Base-by-base conservation (phyloP, 2,329 filamentous ascomycete species). In the Coniochaeta hoffmannii region DNA sequence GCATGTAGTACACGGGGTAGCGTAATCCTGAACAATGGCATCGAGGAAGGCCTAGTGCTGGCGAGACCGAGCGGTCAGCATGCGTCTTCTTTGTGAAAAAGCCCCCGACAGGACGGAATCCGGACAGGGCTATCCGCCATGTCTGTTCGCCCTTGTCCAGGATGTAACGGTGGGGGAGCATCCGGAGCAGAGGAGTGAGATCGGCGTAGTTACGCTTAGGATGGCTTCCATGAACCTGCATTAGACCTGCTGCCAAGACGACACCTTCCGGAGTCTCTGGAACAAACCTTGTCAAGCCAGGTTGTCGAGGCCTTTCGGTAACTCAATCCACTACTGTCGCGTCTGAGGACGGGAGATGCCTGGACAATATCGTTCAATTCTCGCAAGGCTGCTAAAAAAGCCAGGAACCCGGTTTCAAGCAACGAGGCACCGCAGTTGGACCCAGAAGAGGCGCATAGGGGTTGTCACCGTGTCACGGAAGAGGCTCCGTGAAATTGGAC, bases 131-230 rank as follows among this genome's bases (percentile, higher is more conserved):
- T 51, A 51, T 51, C 49, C 49, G 49, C 17, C n/a, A 34, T 31
- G 49, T n/a, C 12, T 50, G 24, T 31, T 50, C n/a, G 44, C 44
- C 44, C 49, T 28, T 51, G 49, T 22, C 30, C 15, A 26, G 19
- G 49, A 51, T 51, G 49, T 51, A 51, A 51, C 49, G 26, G 24
- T 44, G 57, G 49, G 38, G 56, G 35, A 55, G 52, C 59, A 62
- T 58, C 53, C 59, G 56, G 56, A 57, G 54, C 32, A 34, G 10
- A 51, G 49, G 31, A 34, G 49, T 22, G 36, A 41, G 36, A 41
- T 41, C 17, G 36, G 14, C 19, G 7, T 2, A n/a, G n/a, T 17
- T 50, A 2, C 12, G 30, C 44, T n/a, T 50, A 24, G 24, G 44
- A 28, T n/a, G 14, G n/a, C 24, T 50, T 30, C n/a, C 9, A 28